Evolutionary conservation across 2,329 filamentous ascomycete genomes (phyloP).

Genomic region (Sarocladiaceae sp.): DNA sequence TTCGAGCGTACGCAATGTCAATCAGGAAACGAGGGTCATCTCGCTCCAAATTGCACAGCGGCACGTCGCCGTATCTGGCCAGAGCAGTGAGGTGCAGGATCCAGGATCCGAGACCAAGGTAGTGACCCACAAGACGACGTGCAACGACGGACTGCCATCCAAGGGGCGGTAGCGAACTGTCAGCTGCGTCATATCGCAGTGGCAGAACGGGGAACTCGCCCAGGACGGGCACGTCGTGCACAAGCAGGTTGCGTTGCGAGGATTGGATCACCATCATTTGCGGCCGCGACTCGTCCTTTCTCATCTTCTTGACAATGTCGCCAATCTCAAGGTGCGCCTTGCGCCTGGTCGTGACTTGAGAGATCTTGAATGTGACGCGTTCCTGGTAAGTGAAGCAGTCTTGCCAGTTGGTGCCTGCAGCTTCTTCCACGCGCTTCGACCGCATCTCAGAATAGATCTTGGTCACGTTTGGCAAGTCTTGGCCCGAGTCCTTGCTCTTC

Average conservation of each 20-base stretch:
- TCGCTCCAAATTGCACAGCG: conserved; percentile 89
- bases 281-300: conserved; percentile 75
- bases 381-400: conserved; percentile 84
- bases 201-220: conserved; percentile 81
- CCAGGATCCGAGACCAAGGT: conserved; percentile 91
- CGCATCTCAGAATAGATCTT: conserved; percentile 82
- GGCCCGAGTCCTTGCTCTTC: conserved; percentile 68
- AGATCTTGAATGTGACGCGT: conserved; percentile 77
- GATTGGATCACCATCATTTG: conserved; percentile 88
- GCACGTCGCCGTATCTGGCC: conserved; percentile 88
- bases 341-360: conserved; percentile 81
- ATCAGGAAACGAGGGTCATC: conserved; percentile 95
- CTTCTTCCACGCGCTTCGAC: conserved; percentile 59
- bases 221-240: conserved; percentile 80
- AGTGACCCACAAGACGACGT: conserved; percentile 81
- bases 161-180: conserved; percentile 83
- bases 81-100: conserved; percentile 82
- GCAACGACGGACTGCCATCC: conserved; percentile 92
- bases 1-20: conserved; percentile 88
- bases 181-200: conserved; percentile 75
- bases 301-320: conserved; percentile 85
- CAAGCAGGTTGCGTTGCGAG: conserved; percentile 72
- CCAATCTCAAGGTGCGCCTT: conserved; percentile 86
- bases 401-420: conserved; percentile 68
- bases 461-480: conserved; percentile 85